phyloP scores from a whole-genome alignment of 768 basidiomycete species.

The Trametes elegans region DNA sequence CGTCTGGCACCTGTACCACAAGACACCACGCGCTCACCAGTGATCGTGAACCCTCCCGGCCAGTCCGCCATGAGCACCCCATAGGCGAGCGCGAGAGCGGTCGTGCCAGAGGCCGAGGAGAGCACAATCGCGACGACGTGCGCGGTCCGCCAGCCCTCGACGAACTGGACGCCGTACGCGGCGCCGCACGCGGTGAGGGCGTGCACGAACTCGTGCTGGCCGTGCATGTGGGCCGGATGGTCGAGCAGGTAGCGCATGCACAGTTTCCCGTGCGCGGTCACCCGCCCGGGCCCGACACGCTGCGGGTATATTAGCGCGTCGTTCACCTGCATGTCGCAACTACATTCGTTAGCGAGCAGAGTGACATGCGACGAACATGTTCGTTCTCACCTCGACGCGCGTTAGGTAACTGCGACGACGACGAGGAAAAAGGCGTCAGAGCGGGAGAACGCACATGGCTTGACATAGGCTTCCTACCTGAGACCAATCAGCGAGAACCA shows the following conservation, averaged over 20 bases:
- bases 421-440: background rate
- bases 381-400: background rate
- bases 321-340: background rate
- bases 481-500: conserved; percentile 14
- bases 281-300: conserved; percentile 1
- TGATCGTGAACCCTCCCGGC: conserved; percentile 15
- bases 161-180: conserved; percentile 16
- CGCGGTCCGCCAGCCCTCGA: conserved; percentile 16
- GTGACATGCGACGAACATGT: no score
- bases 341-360: no score
- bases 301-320: conserved; percentile 6
- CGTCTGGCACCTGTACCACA: background rate
- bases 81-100: conserved; percentile 5
- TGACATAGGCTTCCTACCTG: no score
- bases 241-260: conserved; percentile 13
- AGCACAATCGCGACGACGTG: conserved; percentile 9
- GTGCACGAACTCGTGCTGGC: conserved; percentile 11
- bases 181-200: conserved; percentile 2
- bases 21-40: background rate
- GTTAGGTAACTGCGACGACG: background rate
- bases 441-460: background rate
- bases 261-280: conserved; percentile 1
- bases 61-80: background rate
- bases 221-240: conserved; percentile 11
- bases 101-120: conserved; percentile 1